Percentiles rank a stretch among this genome's conserved stretches.
Conservation (phyloP, 2,329 filamentous ascomycete genomes). For the Cladosporium phlei region DNA sequence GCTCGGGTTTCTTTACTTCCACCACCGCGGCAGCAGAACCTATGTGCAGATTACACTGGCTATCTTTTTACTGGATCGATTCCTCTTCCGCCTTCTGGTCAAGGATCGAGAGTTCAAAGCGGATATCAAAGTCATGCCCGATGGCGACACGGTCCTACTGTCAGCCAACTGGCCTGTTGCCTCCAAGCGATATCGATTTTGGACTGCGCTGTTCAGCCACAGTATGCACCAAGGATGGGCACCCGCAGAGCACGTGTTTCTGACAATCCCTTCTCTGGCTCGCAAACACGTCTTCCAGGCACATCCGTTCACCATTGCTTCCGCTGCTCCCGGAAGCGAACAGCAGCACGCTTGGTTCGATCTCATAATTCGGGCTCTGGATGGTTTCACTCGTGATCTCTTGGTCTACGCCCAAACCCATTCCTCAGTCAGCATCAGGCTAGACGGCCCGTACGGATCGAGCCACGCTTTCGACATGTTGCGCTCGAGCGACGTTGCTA, state of each 20-base stretch:
- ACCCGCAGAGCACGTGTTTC: constrained; percentile 60
- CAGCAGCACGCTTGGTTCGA: constrained; percentile 49
- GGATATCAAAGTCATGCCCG: constrained; percentile 50
- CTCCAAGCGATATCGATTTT: constrained; percentile 13
- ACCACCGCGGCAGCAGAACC: constrained; percentile 49
- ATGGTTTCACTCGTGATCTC: constrained; percentile 56
- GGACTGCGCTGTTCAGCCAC: constrained; percentile 18
- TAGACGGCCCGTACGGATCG: constrained; percentile 65
- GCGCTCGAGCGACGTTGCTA: constrained; percentile 42
- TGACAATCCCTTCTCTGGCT: constrained; percentile 54
- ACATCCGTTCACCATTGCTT: constrained; percentile 64
- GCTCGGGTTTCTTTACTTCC: constrained; percentile 55
- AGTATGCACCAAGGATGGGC: constrained; percentile 48
- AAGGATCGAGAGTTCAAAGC: constrained; percentile 48
- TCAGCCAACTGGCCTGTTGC: constrained; percentile 42
- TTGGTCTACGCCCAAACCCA: constrained; percentile 48
- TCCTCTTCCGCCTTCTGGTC: constrained; percentile 53
- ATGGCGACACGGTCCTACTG: constrained; percentile 51
- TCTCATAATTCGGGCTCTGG: constrained; percentile 56
- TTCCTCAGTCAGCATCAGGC: constrained; percentile 42
- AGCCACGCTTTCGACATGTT: constrained; percentile 52
- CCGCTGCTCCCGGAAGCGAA: constrained; percentile 45
- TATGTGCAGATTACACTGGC: constrained; percentile 51
- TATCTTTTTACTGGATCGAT: constrained; percentile 56
- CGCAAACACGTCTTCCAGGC: constrained; percentile 53